A percentile compares a stretch with the other conserved stretches of the same genome.
These are phyloP conservation scores for Aeschynomene evenia DNA, from an alignment of 306 rosid genomes.

Conservation along the genomic window DNA sequence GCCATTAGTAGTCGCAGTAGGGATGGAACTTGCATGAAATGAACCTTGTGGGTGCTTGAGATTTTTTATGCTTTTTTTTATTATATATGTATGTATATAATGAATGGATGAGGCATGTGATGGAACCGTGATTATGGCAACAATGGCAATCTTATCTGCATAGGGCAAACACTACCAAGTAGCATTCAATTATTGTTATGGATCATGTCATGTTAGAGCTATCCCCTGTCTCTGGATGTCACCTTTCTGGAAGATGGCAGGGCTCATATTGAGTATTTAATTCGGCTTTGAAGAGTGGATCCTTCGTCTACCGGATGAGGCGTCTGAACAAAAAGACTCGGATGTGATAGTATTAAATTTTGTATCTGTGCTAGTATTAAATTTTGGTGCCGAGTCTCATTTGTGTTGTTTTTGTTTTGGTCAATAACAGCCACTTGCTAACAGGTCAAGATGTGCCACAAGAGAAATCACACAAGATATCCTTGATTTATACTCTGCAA, in stretches of 20 bases:
- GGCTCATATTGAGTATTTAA: background rate
- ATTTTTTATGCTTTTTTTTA: no score
- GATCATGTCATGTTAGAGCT: background rate
- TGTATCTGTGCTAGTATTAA: background rate
- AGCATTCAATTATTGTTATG: slow-evolving; percentile 9
- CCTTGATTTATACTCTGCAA: background rate
- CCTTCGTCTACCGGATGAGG: background rate
- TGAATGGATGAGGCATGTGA: slow-evolving; percentile 1
- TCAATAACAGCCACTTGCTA: background rate
- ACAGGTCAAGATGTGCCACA: background rate
- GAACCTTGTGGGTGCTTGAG: background rate
- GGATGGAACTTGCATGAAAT: background rate
- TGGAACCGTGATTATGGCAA: background rate
- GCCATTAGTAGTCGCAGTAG: background rate
- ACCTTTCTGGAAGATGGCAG: background rate
- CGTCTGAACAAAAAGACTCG: background rate
- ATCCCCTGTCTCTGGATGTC: background rate
- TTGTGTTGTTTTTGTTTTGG: no score
- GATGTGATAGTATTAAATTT: background rate
- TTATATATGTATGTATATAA: background rate
- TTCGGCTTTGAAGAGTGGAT: background rate
- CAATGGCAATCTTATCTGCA: background rate
- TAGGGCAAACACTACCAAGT: background rate
- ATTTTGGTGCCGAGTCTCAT: background rate
- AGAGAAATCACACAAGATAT: background rate